Base-by-base conservation (phyloP, 164 flowering plant species). In the Magnolia officinalis region DNA sequence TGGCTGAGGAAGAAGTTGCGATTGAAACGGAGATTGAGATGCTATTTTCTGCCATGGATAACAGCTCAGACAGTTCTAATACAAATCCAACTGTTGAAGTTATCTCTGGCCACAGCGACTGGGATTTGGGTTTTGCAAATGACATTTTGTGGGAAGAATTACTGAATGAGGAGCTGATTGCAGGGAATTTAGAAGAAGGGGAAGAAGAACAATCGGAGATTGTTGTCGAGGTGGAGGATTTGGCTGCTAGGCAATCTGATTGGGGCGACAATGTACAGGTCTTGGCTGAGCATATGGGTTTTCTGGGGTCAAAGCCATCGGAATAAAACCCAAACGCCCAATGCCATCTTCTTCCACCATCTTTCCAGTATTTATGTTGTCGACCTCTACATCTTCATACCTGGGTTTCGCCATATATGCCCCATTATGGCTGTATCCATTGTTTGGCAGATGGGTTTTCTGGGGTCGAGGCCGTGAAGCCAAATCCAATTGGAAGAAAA, bases 171-270 rank as follows among this genome's bases (percentile, higher is more conserved):
- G 85, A 83, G 16, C 16, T 81, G 37, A 74, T 85, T 14, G 61
- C 16, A 1, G 69, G 68, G 1, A 82, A 79, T 24, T 79, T 51
- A 55, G 84, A 73, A 1, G 81, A 67, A 13, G 71, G 71, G 21
- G 80, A 74, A 7, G 80, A 74, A 7, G 64, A 76, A 63, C 84
- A 83, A 51, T 73, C 81, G 2, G 78, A 82, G 16, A 67, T 82
- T 52, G 82, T 82, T 71, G 80, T 78, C 9, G 89, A 89, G 52
- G 84, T 86, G 81, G 90, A 88, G 77, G 87, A 85, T 45, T 82
- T 88, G 81, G 80, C 85, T 50, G 75, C 58, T 8, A 81, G 85
- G 73, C 81, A 82, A 3, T 3, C 50, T 1, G 77, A 73, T 59
- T 89, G 87, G 85, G 74, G 49, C 19, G 80, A 74, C 49, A 78